Conservation (phyloP, 2,329 filamentous ascomycete species). For the Colletotrichum trifolii region DNA sequence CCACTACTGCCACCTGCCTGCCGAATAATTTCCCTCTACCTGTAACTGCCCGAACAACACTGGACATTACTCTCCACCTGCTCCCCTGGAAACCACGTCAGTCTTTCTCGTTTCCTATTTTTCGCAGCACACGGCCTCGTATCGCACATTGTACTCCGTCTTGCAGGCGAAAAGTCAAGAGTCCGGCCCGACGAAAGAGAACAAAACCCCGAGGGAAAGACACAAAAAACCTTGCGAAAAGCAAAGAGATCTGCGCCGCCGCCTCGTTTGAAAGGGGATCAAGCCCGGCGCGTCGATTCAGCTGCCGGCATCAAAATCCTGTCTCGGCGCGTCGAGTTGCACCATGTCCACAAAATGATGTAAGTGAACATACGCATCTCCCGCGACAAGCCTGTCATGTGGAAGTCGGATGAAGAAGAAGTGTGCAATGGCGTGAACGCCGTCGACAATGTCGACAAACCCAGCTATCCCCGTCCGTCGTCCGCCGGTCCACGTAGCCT, state of each 20-base stretch:
- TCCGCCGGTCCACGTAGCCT: too few relatives aligned
- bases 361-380: constrained; percentile 2
- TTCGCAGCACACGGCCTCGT: constrained; percentile 21
- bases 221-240: constrained; percentile 5
- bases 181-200: too few relatives aligned
- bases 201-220: too few relatives aligned
- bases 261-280: constrained; percentile 11
- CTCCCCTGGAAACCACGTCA: constrained; percentile 14
- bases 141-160: constrained; percentile 12
- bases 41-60: constrained; percentile 13
- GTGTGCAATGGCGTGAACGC: too few relatives aligned
- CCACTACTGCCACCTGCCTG: too few relatives aligned
- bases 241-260: constrained; percentile 5
- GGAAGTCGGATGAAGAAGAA: background rate
- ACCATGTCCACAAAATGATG: constrained; percentile 8
- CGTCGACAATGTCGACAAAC: background rate
- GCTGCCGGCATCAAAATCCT: background rate
- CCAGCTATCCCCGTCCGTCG: too few relatives aligned
- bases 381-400: background rate
- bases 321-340: constrained; percentile 15
- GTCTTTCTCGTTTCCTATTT: constrained; percentile 21
- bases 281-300: constrained; percentile 4
- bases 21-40: constrained; percentile 5
- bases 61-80: constrained; percentile 24
- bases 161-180: background rate